Evolutionary conservation across 306 rosid genomes (phyloP), one percentile per base, ranked within the genome.

Genomic region (Dalbergia cultrata): DNA sequence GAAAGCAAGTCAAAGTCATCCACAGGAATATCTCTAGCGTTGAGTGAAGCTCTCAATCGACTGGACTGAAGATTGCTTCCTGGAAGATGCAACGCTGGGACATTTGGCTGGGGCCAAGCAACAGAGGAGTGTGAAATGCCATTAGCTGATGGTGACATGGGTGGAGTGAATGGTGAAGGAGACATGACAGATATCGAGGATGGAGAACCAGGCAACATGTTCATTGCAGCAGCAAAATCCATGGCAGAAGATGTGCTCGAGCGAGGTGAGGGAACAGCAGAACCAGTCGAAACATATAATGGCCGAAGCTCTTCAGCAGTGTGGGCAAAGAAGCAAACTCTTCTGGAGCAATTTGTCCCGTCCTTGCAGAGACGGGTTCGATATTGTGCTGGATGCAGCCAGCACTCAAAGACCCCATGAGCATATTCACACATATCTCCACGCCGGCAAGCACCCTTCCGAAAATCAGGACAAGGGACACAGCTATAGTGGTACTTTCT

Each of bases 341-440:
- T 87, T 82, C 98, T 90, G 4, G 92, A 88, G 70, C 98, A 94
- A 84, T 52, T 87, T 21, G 86, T 89, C 67, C 97, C 98, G 43
- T 94, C 97, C 88, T 92, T 94, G 88, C 98, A 94, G 37, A 92
- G 97, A 5, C 97, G 92, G 66, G 98, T 94, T 39, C 97, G 84
- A 85, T 94, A 94, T 54, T 94, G 97, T 12, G 98, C 98, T 1
- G 98, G 98, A 85, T 94, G 98, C 54, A 94, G 82, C 98, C 98
- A 94, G 78, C 98, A 94, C 92, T 94, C 98, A 1, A 94, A 94
- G 64, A 94, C 97, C 14, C 98, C 97, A 76, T 94, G 98, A 70
- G 97, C 98, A 82, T 94, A 94, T 76, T 94, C 98, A 35, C 98
- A 94, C 98, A 94, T 88, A 81, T 94, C 98, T 76, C 97, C 98